Conservation (phyloP, 371 early-diverging fungal genomes). For the Mucor racemosus region DNA sequence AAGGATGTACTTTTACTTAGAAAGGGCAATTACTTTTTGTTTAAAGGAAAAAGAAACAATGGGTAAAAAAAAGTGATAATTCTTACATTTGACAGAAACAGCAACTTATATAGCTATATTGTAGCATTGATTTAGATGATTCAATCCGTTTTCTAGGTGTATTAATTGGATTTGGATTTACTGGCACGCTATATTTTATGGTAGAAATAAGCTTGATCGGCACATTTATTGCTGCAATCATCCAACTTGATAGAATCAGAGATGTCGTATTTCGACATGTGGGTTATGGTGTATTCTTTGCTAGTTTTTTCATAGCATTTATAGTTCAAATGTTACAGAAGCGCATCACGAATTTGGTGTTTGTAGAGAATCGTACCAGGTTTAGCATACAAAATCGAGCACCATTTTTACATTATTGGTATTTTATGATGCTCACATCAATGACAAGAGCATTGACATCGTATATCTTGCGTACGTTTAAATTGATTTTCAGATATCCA, state of each 20-base stretch:
- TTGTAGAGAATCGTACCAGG: constrained; percentile 37
- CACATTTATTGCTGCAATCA: constrained; percentile 31
- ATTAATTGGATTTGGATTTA: constrained; percentile 54
- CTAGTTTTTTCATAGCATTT: constrained; percentile 51
- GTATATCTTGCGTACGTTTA: constrained; percentile 48
- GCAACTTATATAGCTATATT: neutral
- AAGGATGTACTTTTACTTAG: constrained; percentile 49
- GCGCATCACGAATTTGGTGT: constrained; percentile 43
- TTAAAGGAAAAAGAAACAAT: constrained; percentile 53
- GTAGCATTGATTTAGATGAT: constrained; percentile 54
- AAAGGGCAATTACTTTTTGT: constrained; percentile 48
- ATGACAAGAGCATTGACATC: constrained; percentile 58
- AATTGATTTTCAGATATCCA: constrained; percentile 46
- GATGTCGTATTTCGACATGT: constrained; percentile 37
- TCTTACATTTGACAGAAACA: neutral
- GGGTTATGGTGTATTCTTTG: constrained; percentile 50
- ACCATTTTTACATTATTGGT: constrained; percentile 54
- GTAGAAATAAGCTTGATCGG: constrained; percentile 45
- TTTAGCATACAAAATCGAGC: constrained; percentile 45
- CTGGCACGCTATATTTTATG: constrained; percentile 54
- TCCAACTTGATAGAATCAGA: constrained; percentile 40
- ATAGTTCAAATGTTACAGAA: constrained; percentile 52
- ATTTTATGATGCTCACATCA: constrained; percentile 58
- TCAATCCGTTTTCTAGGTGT: constrained; percentile 55
- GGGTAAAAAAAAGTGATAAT: constrained; percentile 23